These are phyloP conservation scores for Monilinia fructigena DNA, from an alignment of 2,329 filamentous ascomycete genomes.

Conservation along the genomic window DNA sequence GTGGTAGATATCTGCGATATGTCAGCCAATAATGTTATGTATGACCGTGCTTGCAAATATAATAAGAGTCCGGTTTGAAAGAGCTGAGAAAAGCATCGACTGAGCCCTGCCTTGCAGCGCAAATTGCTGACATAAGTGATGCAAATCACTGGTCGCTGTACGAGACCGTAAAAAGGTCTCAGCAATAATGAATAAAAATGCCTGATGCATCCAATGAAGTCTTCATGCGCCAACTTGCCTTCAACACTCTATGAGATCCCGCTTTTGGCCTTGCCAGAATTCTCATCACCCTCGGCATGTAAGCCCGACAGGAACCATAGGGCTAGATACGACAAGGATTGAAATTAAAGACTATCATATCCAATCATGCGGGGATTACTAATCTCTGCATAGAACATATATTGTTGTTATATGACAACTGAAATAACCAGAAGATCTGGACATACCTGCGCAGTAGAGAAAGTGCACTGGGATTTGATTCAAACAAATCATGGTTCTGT, in stretches of 20 bases:
- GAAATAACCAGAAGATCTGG: slow-evolving; percentile 25
- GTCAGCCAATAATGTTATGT: slow-evolving; percentile 17
- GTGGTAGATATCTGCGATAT: slow-evolving; percentile 65
- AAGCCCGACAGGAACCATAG: neutral
- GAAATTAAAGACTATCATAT: neutral
- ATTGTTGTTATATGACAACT: neutral
- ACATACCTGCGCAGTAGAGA: slow-evolving; percentile 69
- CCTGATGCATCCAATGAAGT: neutral
- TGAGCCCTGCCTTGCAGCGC: neutral
- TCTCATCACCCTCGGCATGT: neutral
- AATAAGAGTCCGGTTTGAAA: neutral
- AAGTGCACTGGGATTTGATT: slow-evolving; percentile 69
- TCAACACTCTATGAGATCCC: neutral
- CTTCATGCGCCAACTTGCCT: neutral
- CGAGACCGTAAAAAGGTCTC: slow-evolving; percentile 2
- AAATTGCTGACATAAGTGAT: slow-evolving; percentile 16
- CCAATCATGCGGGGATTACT: slow-evolving; percentile 8
- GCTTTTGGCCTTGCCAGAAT: neutral
- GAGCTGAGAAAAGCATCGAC: slow-evolving; percentile 15
- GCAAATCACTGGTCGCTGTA: slow-evolving; percentile 18
- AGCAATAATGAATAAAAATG: neutral
- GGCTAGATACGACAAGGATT: slow-evolving; percentile 15
- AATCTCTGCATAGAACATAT: slow-evolving; percentile 2
- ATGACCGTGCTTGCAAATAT: neutral
- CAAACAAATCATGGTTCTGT: slow-evolving; percentile 81